Evolutionary conservation across 2,329 filamentous ascomycete species (phyloP), one percentile per base, ranked within the genome.

Genomic region (Exophiala sideris): DNA sequence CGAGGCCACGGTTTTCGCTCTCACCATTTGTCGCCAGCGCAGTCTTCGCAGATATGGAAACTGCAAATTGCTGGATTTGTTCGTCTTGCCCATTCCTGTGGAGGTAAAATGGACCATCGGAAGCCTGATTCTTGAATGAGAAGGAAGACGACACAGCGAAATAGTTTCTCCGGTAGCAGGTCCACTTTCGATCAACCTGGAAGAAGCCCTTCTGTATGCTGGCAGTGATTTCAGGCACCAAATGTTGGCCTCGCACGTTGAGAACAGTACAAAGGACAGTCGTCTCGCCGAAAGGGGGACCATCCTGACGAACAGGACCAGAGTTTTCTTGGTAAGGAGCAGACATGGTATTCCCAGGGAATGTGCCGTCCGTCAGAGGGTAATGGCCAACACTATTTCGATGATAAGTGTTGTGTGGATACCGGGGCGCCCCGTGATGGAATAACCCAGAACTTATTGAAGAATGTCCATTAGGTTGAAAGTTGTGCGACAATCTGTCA

Each of bases 151-250:
- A 83, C 49, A 94, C 90, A 0, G 88, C 86, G 68, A 96, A 94
- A 71, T 96, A 96, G 69, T 96, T 96, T 40, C 91, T 81, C 33
- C 91, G 81, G 68, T 96, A 96, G 73, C 91, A 95, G 0, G 91
- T 96, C 90, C 90, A 96, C 64, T 91, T 89, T 14, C 82, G 79
- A 51, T 95, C 91, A 3, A 80, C 81, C 34, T 85, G 76, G 68
- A 96, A 95, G 72, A 95, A 95, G 0, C 91, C 91, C 65, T 95
- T 95, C 69, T 95, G 89, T 56, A 95, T 90, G 64, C 84, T 86
- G 34, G 88, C 89, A 29, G 85, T 79, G 59, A 96, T 88, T 11
- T 88, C 86, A 16, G 88, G 79, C 59, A 84, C 85, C 61, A 94
- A 79, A 1, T 77, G 74, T 40, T 71, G 54, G 11, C 58, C 68